Evolutionary conservation across 202 grass and related monocot genomes (phyloP), one percentile per base, ranked within the genome.

Genomic region (Panicum virgatum): DNA sequence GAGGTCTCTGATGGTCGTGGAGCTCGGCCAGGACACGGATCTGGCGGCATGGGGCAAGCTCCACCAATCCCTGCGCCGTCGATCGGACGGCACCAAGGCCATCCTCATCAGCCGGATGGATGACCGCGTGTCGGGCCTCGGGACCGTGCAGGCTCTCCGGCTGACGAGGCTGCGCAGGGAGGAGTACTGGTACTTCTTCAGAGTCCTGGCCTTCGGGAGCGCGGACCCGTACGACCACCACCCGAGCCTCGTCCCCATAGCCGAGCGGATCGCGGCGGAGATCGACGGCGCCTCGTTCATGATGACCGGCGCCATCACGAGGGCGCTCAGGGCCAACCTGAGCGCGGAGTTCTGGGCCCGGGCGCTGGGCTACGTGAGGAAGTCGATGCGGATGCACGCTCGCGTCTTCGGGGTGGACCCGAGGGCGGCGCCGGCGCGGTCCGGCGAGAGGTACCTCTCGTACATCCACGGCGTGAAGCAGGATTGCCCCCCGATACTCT

Each of bases 81-180:
- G 3, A 11, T 1, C 0, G 0, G 5, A 6, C 7, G 9, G 8
- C 10, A 46, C 38, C 54, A 76, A 62, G 73, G 54, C 6, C 73
- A 76, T 76, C 61, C 36, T 76, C 22, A 76, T 76, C 12, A 76
- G 73, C 23, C 11, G 38, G 62, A 76, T 61, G 54, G 56, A 61
- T 5, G 56, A 61, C 2, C 6, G 27, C 15, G 73, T 19, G 6
- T 76, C 54, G 5, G 45, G 3, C 29, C 19, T 76, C 13, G 73
- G 73, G 56, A 76, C 73, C 5, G 38, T 45, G 56, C 13, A 44
- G 19, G 22, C 54, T 9, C 54, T 62, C 19, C 42, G 14, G 48
- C 13, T 76, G 8, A 61, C 51, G 40, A 42, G 1, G 22, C 30
- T 76, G 12, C 37, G 8, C 10, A 2, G 27, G 19, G 53, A 76